phyloP scores from a whole-genome alignment of 306 rosid genomes.

The Casuarina glauca region DNA sequence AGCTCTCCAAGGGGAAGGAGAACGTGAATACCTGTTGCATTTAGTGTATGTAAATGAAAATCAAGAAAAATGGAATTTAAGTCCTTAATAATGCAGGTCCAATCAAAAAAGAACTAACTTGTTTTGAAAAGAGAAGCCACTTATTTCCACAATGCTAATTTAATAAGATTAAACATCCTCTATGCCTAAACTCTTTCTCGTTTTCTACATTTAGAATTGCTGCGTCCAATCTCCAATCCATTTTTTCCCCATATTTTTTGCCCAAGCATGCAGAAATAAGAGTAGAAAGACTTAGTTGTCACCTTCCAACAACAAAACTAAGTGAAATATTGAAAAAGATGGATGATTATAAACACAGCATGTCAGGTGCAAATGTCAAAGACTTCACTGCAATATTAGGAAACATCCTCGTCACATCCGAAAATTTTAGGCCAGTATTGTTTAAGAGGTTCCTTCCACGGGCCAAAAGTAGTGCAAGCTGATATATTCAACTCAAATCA shows the following conservation, averaged over 20 bases:
- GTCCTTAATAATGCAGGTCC: conserved; percentile 3
- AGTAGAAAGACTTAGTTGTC: neutral
- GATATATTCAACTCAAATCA: neutral
- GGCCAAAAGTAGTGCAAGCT: neutral
- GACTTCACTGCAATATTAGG: neutral
- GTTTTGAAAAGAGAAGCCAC: neutral
- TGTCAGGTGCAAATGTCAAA: neutral
- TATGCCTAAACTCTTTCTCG: neutral
- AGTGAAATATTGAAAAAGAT: neutral
- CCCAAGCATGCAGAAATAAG: neutral
- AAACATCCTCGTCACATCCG: neutral
- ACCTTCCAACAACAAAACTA: conserved; percentile 1
- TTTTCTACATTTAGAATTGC: neutral
- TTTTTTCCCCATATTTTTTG: neutral
- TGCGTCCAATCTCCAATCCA: neutral
- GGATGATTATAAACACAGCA: too few species aligned
- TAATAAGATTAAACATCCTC: neutral
- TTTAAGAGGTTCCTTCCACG: neutral
- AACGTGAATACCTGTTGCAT: conserved; percentile 62
- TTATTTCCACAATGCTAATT: neutral
- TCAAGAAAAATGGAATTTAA: neutral
- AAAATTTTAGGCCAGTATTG: neutral
- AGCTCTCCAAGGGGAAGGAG: conserved; percentile 82
- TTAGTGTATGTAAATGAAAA: conserved; percentile 1
- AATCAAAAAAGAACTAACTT: neutral